phyloP scores from a whole-genome alignment of 345 rosid species.

The Hibiscus syriacus region DNA sequence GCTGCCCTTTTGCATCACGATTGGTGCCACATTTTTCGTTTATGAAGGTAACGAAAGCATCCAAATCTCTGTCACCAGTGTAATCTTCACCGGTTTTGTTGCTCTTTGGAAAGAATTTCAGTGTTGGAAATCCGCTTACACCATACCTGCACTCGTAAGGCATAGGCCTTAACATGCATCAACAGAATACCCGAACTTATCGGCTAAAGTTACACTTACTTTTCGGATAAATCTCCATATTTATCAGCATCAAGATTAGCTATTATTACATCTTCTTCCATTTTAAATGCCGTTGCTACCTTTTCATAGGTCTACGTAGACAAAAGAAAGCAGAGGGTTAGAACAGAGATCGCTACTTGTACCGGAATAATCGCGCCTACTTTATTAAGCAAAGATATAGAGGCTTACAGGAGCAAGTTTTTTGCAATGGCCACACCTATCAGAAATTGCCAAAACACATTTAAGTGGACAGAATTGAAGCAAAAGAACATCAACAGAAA shows the following conservation, averaged over 20 bases:
- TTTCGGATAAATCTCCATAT: background rate
- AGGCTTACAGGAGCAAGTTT: background rate
- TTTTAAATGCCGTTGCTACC: background rate
- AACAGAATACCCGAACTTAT: background rate
- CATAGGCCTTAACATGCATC: background rate
- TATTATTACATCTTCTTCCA: background rate
- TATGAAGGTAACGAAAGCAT: background rate
- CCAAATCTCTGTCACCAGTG: background rate
- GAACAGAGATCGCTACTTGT: background rate
- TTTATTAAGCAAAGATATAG: background rate
- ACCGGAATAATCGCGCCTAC: background rate
- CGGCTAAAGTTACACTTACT: background rate
- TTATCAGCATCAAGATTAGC: background rate
- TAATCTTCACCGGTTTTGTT: background rate
- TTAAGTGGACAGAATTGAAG: background rate
- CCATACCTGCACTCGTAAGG: background rate
- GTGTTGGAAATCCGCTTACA: background rate
- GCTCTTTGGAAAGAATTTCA: background rate
- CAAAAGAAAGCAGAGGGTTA: background rate
- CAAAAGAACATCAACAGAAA: background rate
- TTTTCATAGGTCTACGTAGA: background rate
- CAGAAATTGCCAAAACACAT: background rate
- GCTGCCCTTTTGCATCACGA: background rate
- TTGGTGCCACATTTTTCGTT: background rate
- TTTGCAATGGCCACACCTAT: background rate